These are phyloP conservation scores for Penicillium sp. DNA, from an alignment of 2,329 filamentous ascomycete species.

Conservation along the genomic window DNA sequence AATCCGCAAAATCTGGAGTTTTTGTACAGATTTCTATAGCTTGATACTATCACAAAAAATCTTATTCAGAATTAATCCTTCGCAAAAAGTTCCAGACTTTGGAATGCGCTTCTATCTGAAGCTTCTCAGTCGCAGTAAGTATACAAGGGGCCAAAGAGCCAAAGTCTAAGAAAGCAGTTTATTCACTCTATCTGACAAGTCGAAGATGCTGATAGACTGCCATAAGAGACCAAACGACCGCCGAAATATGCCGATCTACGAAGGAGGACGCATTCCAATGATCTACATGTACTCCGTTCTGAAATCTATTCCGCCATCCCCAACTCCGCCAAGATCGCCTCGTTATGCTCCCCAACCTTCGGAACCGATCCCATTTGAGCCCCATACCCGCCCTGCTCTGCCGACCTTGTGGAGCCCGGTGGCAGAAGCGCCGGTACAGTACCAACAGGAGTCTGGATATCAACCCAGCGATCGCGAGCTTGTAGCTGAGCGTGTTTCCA, in stretches of 20 bases:
- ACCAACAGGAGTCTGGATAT: constrained; percentile 52
- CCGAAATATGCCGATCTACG: neutral
- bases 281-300: neutral
- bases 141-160: no score
- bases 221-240: no score
- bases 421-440: constrained; percentile 53
- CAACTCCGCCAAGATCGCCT: constrained; percentile 50
- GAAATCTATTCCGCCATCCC: constrained; percentile 20
- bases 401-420: constrained; percentile 44
- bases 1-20: constrained; percentile 36
- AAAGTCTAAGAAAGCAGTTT: no score
- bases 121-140: no score
- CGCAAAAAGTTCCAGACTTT: neutral
- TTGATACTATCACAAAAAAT: neutral
- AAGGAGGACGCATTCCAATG: no score
- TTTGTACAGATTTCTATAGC: constrained; percentile 33
- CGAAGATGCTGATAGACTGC: no score
- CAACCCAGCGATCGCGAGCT: constrained; percentile 54
- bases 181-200: no score
- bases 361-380: constrained; percentile 45
- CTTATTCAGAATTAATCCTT: neutral
- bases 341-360: constrained; percentile 54
- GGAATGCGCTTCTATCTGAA: no score
- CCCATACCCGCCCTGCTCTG: constrained; percentile 19
- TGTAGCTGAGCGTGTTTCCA: constrained; percentile 57